Evolutionary conservation across 257 asterid species (phyloP), one percentile per base, ranked within the genome.

Genomic region (Jacaranda copaia): DNA sequence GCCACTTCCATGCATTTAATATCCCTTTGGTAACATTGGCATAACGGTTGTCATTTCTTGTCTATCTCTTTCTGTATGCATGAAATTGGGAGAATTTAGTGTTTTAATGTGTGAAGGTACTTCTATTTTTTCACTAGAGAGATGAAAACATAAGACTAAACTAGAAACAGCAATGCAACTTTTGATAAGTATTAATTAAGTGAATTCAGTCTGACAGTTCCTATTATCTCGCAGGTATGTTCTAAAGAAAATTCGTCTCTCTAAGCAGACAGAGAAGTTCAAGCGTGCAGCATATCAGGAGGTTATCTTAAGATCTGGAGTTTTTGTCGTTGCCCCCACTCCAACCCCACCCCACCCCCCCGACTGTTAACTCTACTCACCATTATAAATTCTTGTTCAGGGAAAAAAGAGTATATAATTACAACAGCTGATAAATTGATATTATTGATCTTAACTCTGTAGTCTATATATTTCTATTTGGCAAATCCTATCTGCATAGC

Each of bases 241-340:
- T 64, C 77, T 95, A 61, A 95, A 93, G 92, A 95, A 95, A 86
- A 89, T 93, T 49, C 93, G 88, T 78, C 84, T 93, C 72, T 87
- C 93, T 19, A 89, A 93, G 87, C 92, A 91, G 83, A 71, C 89
- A 2, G 97, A 95, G 85, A 95, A 89, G 87, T 86, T 86, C 92
- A 91, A 81, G 83, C 84, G 76, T 63, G 89, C 86, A 38, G 90
- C 89, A 32, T 87, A 85, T 80, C 97, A 88, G 77, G 99, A 93
- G 99, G 99, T 95, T 69, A 40, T 62, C 70, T 83, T 72, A 62
- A 49, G 9, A 15, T 64, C 63, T 43, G 32, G 1, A 25, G 32
- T 25, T 25, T 1, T 25, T 25, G 32, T 25, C 32, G 2, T 25
- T 2, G 2, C 2, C 32, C 32, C 1, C 32, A 1, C 32, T 2